Evolutionary conservation across 2,329 filamentous ascomycete species (phyloP), one percentile per base, ranked within the genome.

Genomic region (Raffaelea albimanens): DNA sequence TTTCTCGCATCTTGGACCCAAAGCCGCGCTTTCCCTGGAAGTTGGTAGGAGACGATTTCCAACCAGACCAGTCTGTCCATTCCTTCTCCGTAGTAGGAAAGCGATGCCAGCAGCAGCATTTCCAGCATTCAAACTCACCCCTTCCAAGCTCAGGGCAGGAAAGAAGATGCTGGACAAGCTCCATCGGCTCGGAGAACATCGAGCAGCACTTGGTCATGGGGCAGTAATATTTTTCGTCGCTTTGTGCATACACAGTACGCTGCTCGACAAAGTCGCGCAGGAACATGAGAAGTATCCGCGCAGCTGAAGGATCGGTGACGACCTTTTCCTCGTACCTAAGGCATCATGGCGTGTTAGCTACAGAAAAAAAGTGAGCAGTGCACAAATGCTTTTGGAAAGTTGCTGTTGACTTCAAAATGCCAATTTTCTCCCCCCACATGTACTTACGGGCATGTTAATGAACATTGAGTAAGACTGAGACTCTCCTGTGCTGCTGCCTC

Each of bases 1-100:
- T 50, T n/a, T 56, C 54, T 36, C 51, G 55, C 51, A 59, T 57
- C 44, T 60, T 60, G 16, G 56, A 57, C 16, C 58, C 53, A 2
- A 60, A 31, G 43, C 58, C 59, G 4, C 53, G 55, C 43, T 59
- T 61, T 14, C 54, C 53, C 29, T 55, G 53, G 34, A 56, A 51
- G n/a, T 47, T 41, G 11, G 38, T 40, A 7, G 39, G 23, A n/a
- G 39, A 41, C 9, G 54, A 53, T 49, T 51, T 58, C 56, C 57
- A 59, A 9, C 57, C 57, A 2, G 50, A 36, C 56, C 57, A 61
- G 10, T 58, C 54, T 8, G 54, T 45, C 59, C 59, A 61, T 22
- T 58, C 59, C 46, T 59, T 60, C 49, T 61, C 59, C 49, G 51
- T 56, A 21, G 57, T 59, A 25, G 59, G 59, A 43, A 60, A 59